These are phyloP conservation scores for Ostreobium quekettii DNA, from an alignment of 139 green algal species.

Conservation along the genomic window DNA sequence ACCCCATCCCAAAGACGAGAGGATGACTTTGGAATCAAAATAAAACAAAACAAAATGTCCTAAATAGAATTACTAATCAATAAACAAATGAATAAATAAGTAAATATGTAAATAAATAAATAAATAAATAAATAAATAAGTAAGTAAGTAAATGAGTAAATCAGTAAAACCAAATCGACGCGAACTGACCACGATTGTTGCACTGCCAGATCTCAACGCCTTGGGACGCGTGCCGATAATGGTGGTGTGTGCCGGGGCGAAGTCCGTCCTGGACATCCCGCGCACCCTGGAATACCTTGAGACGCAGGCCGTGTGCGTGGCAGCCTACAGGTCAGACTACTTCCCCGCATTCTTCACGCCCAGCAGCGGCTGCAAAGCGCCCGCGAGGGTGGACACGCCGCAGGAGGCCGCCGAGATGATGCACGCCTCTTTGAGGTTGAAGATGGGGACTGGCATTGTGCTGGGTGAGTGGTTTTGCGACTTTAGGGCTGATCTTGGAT, in stretches of 20 bases:
- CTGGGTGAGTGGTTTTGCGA: constrained; percentile 43
- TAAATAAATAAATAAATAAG: too few relatives aligned
- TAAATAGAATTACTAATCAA: too few relatives aligned
- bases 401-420: constrained; percentile 57
- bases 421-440: constrained; percentile 25
- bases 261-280: constrained; percentile 93
- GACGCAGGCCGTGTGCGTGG: constrained; percentile 87
- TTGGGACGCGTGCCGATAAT: constrained; percentile 78
- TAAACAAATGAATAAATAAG: too few relatives aligned
- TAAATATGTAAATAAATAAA: too few relatives aligned
- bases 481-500: constrained; percentile 14
- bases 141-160: too few relatives aligned
- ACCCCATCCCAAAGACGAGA: too few relatives aligned
- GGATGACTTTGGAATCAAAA: too few relatives aligned
- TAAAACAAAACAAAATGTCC: too few relatives aligned
- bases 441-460: constrained; percentile 51
- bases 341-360: constrained; percentile 95
- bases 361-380: constrained; percentile 55
- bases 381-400: constrained; percentile 45
- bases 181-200: constrained; percentile 80
- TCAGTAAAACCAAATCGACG: too few relatives aligned
- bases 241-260: constrained; percentile 93
- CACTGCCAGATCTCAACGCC: constrained; percentile 83
- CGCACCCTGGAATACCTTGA: constrained; percentile 91
- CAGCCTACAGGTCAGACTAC: constrained; percentile 64